Base-by-base conservation (phyloP, 805 yeast genomes). In the Blastobotrys terrestris region DNA sequence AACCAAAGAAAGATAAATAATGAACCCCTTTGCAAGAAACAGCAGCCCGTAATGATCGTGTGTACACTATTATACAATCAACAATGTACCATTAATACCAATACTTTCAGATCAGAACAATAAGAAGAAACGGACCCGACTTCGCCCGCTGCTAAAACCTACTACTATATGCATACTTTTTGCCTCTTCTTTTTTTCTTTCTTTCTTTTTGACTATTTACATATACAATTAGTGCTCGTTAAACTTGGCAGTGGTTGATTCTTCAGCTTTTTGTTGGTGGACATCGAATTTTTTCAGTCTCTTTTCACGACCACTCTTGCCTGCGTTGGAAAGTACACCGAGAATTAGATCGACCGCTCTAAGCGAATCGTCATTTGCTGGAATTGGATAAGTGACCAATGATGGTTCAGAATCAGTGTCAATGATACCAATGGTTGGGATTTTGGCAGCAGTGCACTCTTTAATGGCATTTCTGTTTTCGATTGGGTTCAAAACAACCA, bases 401-500 rank as follows among this genome's bases (percentile, higher is more conserved):
- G 87, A 79, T 6, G 97, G 95, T 66, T 94, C 97, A 67, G 86
- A 83, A 69, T 94, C 92, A 19, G 98, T 91, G 71, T 94, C 99
- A 57, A 94, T 82, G 53, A 94, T 78, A 26, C 97, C 98, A 61
- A 94, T 82, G 0, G 97, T 90, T 54, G 99, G 99, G 31, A 94
- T 80, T 67, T 95, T 79, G 55, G 84, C 76, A 63, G 81, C 81
- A 60, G 81, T 78, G 57, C 97, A 94, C 71, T 94, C 99, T 49
- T 76, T 76, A 49, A 94, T 72, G 49, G 91, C 84, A 61, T 82
- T 84, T 62, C 87, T 76, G 73, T 88, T 87, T 65, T 90, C 96
- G 31, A 82, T 80, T 16, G 97, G 97, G 69, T 92, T 92, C 69
- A 94, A 75, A 50, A 91, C 70, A 22, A 94, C 86, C 46, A 91